phyloP scores from a whole-genome alignment of 257 asterid genomes.

The Coffea eugenioides region DNA sequence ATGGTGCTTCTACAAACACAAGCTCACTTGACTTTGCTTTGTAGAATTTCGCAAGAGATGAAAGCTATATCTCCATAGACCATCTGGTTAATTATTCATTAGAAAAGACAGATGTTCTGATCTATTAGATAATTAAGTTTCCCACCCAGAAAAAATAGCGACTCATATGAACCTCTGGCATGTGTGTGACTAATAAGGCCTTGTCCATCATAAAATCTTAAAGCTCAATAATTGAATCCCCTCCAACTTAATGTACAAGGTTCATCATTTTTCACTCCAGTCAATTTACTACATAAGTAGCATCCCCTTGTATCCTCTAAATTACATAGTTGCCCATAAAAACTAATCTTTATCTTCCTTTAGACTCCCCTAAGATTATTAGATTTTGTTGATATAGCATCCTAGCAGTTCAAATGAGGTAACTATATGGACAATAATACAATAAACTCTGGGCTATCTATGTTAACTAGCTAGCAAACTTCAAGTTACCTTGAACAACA shows the following conservation, averaged over 20 bases:
- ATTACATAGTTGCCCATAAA: neutral
- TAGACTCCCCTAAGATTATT: neutral
- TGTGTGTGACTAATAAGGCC: neutral
- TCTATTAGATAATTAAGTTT: neutral
- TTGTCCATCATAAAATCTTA: neutral
- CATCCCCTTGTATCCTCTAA: neutral
- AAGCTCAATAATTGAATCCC: neutral
- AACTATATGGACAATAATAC: neutral
- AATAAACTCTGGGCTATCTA: neutral
- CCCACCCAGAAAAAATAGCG: neutral
- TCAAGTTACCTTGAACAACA: constrained; percentile 79
- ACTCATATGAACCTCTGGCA: neutral
- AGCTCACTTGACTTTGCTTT: constrained; percentile 3
- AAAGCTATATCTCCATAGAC: neutral
- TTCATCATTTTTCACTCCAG: neutral
- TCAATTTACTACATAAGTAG: neutral
- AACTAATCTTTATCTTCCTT: neutral
- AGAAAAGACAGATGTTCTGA: neutral
- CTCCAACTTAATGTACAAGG: neutral
- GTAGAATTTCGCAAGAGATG: neutral
- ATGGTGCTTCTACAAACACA: neutral
- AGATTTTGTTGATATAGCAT: neutral
- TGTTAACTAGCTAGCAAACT: neutral
- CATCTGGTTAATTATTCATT: neutral
- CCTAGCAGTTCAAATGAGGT: neutral